Percentiles rank a stretch among this genome's conserved stretches.
phyloP scores from a whole-genome alignment of 306 rosid genomes.

The Purshia tridentata region DNA sequence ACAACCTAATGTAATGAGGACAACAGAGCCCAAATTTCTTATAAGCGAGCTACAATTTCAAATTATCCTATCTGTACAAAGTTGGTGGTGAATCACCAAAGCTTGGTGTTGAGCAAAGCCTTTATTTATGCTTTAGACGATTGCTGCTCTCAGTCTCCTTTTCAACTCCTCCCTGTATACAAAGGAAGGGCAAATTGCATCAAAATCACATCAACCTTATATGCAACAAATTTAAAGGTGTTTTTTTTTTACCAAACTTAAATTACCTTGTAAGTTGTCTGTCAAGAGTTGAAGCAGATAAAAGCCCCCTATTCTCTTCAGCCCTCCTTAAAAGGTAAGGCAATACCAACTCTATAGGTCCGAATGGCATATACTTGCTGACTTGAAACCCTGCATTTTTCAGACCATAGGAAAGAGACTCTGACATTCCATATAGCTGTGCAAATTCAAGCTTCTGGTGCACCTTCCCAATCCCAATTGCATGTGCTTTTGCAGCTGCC shows the following conservation, averaged over 20 bases:
- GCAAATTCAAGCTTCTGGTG: conserved; percentile 80
- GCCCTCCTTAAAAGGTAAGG: conserved; percentile 91
- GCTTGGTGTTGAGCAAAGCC: neutral
- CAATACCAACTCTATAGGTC: conserved; percentile 68
- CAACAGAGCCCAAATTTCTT: neutral
- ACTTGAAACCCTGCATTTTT: conserved; percentile 93
- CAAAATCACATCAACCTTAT: neutral
- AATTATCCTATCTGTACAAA: neutral
- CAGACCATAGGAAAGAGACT: conserved; percentile 74
- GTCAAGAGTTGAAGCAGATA: conserved; percentile 70
- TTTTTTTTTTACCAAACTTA: too few relatives aligned
- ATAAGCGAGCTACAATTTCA: conserved; percentile 11
- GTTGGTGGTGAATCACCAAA: conserved; percentile 15
- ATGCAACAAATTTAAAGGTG: too few relatives aligned
- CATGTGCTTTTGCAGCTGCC: conserved; percentile 73
- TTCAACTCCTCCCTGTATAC: conserved; percentile 56
- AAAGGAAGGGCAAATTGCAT: neutral
- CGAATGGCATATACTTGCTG: conserved; percentile 95
- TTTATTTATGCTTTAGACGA: conserved; percentile 13
- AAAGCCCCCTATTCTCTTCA: conserved; percentile 82
- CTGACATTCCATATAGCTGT: conserved; percentile 88
- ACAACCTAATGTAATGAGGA: neutral
- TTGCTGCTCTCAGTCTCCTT: conserved; percentile 51
- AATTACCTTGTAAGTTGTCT: conserved; percentile 64
- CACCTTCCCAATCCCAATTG: conserved; percentile 72